These are phyloP conservation scores for Pseudocercospora pini-densiflorae DNA, from an alignment of 2,329 filamentous ascomycete genomes.

Conservation along the genomic window DNA sequence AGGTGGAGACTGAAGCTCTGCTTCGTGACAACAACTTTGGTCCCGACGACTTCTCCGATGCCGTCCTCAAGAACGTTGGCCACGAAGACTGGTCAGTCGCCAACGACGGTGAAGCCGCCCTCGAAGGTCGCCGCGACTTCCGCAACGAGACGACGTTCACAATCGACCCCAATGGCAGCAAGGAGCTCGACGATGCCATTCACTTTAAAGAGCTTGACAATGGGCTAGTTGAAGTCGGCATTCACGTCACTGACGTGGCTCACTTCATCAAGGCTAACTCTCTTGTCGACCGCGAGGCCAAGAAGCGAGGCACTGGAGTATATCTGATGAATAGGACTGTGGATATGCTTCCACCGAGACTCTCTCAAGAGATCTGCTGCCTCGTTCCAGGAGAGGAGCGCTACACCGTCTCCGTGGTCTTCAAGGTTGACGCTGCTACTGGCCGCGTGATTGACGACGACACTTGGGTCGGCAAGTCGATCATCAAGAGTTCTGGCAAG, in stretches of 20 bases:
- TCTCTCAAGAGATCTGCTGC: slow-evolving; percentile 87
- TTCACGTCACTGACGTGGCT: slow-evolving; percentile 92
- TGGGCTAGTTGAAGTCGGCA: slow-evolving; percentile 88
- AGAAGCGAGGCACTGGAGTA: slow-evolving; percentile 95
- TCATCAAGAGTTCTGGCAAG: slow-evolving; percentile 90
- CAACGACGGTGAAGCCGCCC: slow-evolving; percentile 76
- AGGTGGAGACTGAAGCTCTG: slow-evolving; percentile 96
- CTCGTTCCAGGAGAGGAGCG: slow-evolving; percentile 85
- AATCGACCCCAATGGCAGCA: slow-evolving; percentile 84
- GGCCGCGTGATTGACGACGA: slow-evolving; percentile 82
- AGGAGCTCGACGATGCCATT: slow-evolving; percentile 89
- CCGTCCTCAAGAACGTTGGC: slow-evolving; percentile 89
- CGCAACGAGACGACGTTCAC: slow-evolving; percentile 87
- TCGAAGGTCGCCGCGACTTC: slow-evolving; percentile 85
- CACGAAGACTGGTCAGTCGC: slow-evolving; percentile 89
- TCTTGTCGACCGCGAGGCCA: slow-evolving; percentile 93
- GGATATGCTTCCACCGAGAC: slow-evolving; percentile 83
- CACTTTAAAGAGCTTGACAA: slow-evolving; percentile 85
- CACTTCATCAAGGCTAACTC: slow-evolving; percentile 98
- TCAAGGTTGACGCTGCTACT: slow-evolving; percentile 82
- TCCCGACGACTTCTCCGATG: slow-evolving; percentile 96
- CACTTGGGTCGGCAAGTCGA: slow-evolving; percentile 89
- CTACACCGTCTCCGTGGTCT: slow-evolving; percentile 89
- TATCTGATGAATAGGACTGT: slow-evolving; percentile 90
- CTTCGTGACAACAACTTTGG: slow-evolving; percentile 99